phyloP scores from a whole-genome alignment of 495 filamentous ascomycete genomes.

The Annulohypoxylon bovei region DNA sequence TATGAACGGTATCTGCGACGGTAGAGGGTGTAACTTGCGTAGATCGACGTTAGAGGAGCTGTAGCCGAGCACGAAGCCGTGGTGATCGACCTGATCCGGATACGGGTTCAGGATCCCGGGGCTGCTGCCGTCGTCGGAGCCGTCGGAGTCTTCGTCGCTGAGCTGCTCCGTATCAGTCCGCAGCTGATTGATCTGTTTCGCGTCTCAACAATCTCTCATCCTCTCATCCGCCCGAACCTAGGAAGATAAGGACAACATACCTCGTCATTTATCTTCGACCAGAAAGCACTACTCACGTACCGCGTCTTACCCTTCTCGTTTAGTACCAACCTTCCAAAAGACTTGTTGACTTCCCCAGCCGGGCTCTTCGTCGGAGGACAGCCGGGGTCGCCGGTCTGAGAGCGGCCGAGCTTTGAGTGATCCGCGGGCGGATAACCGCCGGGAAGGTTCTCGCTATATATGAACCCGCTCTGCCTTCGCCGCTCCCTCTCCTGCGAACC shows the following conservation, averaged over 20 bases:
- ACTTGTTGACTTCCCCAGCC: slow-evolving; percentile 63
- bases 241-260: slow-evolving; percentile 54
- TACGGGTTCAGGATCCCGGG: slow-evolving; percentile 51
- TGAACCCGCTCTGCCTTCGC: slow-evolving; percentile 37
- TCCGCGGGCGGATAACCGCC: slow-evolving; percentile 32
- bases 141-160: slow-evolving; percentile 73
- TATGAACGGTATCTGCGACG: slow-evolving; percentile 70
- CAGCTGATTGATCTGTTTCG: slow-evolving; percentile 73
- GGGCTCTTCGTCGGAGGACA: slow-evolving; percentile 38
- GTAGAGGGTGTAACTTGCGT: slow-evolving; percentile 62
- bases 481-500: slow-evolving; percentile 38
- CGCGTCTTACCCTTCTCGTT: slow-evolving; percentile 80
- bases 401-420: slow-evolving; percentile 28
- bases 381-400: slow-evolving; percentile 38
- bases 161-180: slow-evolving; percentile 74
- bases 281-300: slow-evolving; percentile 90
- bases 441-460: slow-evolving; percentile 40
- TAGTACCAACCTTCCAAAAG: slow-evolving; percentile 84
- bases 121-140: slow-evolving; percentile 63
- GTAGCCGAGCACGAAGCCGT: slow-evolving; percentile 76
- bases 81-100: slow-evolving; percentile 62
- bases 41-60: slow-evolving; percentile 65
- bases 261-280: slow-evolving; percentile 89
- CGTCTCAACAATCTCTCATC: neutral
- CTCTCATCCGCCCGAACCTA: slow-evolving; percentile 4